Conservation (phyloP, 371 early-diverging fungal species). For the Mucor plumbeus region DNA sequence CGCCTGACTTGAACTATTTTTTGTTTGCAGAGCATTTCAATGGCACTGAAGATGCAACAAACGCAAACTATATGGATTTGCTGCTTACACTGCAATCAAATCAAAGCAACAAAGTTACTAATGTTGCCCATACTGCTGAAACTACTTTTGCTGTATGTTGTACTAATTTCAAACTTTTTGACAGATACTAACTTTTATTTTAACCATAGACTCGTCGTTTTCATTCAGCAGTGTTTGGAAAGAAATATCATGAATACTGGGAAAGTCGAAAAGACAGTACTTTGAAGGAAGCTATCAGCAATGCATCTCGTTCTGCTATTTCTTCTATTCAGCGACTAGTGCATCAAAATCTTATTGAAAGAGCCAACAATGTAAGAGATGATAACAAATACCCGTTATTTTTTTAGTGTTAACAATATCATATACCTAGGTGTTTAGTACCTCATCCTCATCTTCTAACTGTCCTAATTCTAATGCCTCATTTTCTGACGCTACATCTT, state of each 20-base stretch:
- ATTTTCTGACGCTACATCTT: too few relatives aligned
- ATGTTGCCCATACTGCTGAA: conserved; percentile 22
- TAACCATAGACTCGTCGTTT: conserved; percentile 19
- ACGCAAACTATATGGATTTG: neutral
- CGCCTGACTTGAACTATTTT: too few relatives aligned
- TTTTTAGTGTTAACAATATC: conserved; percentile 19
- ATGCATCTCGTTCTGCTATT: conserved; percentile 17
- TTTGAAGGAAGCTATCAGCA: conserved; percentile 17
- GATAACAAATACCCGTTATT: conserved; percentile 17
- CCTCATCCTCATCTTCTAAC: conserved; percentile 5
- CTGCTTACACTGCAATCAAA: conserved; percentile 13
- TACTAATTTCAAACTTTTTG: conserved; percentile 20
- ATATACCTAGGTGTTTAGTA: conserved; percentile 18
- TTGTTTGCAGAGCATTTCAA: too few relatives aligned
- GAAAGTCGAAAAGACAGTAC: conserved; percentile 16
- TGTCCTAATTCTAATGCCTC: conserved; percentile 3
- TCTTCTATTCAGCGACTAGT: conserved; percentile 20
- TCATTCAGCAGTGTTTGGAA: conserved; percentile 18
- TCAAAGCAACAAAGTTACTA: conserved; percentile 18
- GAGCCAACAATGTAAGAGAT: too few relatives aligned
- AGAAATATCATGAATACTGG: conserved; percentile 17
- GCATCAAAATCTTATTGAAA: conserved; percentile 9
- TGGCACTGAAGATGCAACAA: too few relatives aligned
- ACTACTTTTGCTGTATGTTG: conserved; percentile 13
- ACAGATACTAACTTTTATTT: conserved; percentile 20